A percentile compares a stretch with the other conserved stretches of the same genome.
phyloP scores from a whole-genome alignment of 257 asterid genomes.

The Ligustrum vulgare region DNA sequence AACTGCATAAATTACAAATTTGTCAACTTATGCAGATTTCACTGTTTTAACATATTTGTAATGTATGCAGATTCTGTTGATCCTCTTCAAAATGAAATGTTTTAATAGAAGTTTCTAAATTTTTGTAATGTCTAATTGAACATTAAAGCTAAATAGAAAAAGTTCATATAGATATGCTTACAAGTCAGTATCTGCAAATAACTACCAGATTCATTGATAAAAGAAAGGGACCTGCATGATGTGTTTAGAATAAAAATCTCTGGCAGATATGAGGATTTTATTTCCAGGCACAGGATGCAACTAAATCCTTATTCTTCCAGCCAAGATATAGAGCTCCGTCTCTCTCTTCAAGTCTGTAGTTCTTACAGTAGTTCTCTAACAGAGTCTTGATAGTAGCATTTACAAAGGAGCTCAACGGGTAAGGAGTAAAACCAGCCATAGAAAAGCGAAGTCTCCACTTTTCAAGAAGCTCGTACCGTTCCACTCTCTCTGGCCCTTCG shows the following conservation, averaged over 20 bases:
- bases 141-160: background rate
- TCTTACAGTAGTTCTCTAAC: slow-evolving; percentile 24
- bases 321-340: slow-evolving; percentile 25
- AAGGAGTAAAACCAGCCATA: slow-evolving; percentile 32
- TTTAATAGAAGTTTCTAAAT: background rate
- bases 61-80: background rate
- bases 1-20: background rate
- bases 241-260: background rate
- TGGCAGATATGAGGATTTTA: background rate
- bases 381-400: slow-evolving; percentile 29
- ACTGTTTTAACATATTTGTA: background rate
- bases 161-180: background rate
- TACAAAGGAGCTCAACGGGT: slow-evolving; percentile 32
- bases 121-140: background rate
- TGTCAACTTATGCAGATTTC: background rate
- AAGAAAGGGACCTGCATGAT: background rate
- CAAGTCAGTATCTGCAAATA: background rate
- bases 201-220: background rate
- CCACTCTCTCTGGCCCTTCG: slow-evolving; percentile 37
- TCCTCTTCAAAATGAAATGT: background rate
- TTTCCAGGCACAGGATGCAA: slow-evolving; percentile 20
- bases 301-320: slow-evolving; percentile 28
- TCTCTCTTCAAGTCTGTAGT: slow-evolving; percentile 31
- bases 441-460: slow-evolving; percentile 32
- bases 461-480: slow-evolving; percentile 33